A percentile compares a stretch with the other conserved stretches of the same genome.
Evolutionary conservation across 2,329 filamentous ascomycete genomes (phyloP).

Genomic region (Colletotrichum sp.): DNA sequence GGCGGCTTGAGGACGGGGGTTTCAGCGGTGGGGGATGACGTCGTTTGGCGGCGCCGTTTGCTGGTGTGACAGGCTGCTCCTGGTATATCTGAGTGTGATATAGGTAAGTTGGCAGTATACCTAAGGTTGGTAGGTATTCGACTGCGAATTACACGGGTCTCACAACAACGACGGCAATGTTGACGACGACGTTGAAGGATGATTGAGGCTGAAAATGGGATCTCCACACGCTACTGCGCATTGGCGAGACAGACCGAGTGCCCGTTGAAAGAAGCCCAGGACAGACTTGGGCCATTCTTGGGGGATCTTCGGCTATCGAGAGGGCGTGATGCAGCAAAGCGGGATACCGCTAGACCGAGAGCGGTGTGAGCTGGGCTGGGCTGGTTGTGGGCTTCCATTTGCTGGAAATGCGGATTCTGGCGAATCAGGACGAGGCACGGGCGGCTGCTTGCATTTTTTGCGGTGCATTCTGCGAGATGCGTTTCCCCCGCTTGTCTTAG

Average conservation of each 20-base stretch:
- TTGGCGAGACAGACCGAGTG: neutral
- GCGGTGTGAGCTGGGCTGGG: neutral
- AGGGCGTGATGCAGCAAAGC: neutral
- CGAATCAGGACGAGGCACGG: neutral
- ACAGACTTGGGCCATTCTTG: neutral
- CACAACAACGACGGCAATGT: neutral
- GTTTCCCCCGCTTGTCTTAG: neutral
- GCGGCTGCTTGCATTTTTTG: neutral
- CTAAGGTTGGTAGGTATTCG: too few relatives aligned
- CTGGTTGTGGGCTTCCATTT: neutral
- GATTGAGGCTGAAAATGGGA: neutral
- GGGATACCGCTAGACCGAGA: neutral
- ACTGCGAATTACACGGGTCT: neutral
- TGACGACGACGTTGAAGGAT: neutral
- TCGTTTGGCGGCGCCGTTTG: neutral
- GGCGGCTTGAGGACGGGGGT: neutral
- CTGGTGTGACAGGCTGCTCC: neutral
- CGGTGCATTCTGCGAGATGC: neutral
- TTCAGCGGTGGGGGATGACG: constrained; percentile 8
- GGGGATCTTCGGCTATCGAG: neutral
- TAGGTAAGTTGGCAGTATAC: neutral
- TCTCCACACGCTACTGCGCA: neutral
- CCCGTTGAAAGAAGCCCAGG: neutral
- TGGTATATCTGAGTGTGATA: neutral
- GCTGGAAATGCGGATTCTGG: neutral